Base-by-base conservation (phyloP, 2,329 filamentous ascomycete genomes). In the Botrytis byssoidea region DNA sequence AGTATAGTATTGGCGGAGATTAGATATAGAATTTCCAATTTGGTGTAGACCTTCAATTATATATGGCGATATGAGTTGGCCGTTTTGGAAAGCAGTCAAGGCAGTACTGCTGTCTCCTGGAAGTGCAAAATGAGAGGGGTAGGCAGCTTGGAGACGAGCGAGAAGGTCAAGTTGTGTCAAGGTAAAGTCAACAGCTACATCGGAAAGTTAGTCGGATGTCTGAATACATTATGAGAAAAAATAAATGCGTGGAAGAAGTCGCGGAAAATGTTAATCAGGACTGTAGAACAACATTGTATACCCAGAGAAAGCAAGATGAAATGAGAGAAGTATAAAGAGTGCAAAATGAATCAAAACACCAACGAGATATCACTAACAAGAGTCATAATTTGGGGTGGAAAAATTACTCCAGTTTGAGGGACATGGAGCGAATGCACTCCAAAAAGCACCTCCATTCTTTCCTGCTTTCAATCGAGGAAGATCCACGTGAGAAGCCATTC, bases 41-140 rank as follows among this genome's bases (percentile, higher is more conserved):
- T 97, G 95, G 81, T 98, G 95, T 12, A 98, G 87, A 5, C 95
- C 95, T 83, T 97, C 94, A 70, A 97, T 89, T 4, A 91, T 93
- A 6, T 95, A 84, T 0, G 93, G 92, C 1, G 92, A 95, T 79
- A 96, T 92, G 68, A 97, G 85, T 78, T 88, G 88, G 76, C 87
- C 87, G 40, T 85, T 77, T 69, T 84, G 84, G 81, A 93, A 93
- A 40, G 89, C 89, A 2, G 85, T 81, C 55, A 90, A 80, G 5
- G 92, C 93, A 44, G 88, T 87, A 66, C 85, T 85, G 77, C 89
- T 89, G 78, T 90, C 88, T 0, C 83, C 83, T 0, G 87, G 84
- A 0, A 88, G 87, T 1, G 93, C 93, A 82, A 97, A 94, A 77
- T 90, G 86, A 25, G 86, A 83, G 3, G 92, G 92, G 81, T 92